Percentiles rank a stretch among this genome's conserved stretches.
These are phyloP conservation scores for Thalia dealbata DNA, from an alignment of 176 grass and related monocot genomes.

Conservation along the genomic window DNA sequence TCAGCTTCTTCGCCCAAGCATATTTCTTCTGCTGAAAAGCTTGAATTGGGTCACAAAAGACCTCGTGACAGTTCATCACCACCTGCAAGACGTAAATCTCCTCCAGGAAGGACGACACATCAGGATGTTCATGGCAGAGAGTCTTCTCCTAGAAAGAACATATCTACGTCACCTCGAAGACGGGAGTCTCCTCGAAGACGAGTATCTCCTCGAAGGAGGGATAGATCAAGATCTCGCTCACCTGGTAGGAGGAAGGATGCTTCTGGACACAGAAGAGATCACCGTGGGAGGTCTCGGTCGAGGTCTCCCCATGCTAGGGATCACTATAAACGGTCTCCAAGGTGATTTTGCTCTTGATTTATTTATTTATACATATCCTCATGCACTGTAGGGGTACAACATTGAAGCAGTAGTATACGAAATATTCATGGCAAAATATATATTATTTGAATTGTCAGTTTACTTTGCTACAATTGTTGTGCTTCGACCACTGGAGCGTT, in stretches of 20 bases:
- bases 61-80: conserved; percentile 40
- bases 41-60: conserved; percentile 28
- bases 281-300: conserved; percentile 45
- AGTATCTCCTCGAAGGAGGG: conserved; percentile 28
- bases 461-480: background rate
- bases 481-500: background rate
- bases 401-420: background rate
- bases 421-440: background rate
- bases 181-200: conserved; percentile 31
- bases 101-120: conserved; percentile 12
- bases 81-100: conserved; percentile 33
- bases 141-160: conserved; percentile 13
- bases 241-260: conserved; percentile 41
- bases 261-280: conserved; percentile 47
- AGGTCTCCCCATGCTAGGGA: conserved; percentile 51
- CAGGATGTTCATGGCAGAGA: conserved; percentile 19
- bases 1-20: conserved; percentile 19
- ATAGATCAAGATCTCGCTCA: conserved; percentile 60
- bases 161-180: background rate
- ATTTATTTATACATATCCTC: background rate
- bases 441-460: background rate
- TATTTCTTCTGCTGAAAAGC: conserved; percentile 45
- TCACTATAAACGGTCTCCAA: conserved; percentile 50
- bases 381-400: background rate
- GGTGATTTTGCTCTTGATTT: conserved; percentile 29